Percentiles rank a stretch among this genome's conserved stretches.
These are phyloP conservation scores for Saturnispora silvae DNA, from an alignment of 805 yeast genomes.

Conservation along the genomic window DNA sequence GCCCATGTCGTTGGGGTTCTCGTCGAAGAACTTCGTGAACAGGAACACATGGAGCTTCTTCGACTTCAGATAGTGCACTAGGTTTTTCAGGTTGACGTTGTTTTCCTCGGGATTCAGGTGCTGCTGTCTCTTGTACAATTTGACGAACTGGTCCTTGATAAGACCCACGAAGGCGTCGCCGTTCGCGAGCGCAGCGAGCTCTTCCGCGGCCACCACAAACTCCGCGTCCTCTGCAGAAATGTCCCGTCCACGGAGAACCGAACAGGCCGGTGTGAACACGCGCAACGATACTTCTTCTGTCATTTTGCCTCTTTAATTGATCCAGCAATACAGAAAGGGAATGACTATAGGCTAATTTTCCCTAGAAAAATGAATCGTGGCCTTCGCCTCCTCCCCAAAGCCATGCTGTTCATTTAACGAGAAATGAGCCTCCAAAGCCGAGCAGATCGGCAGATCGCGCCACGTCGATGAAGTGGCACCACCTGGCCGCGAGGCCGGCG, in stretches of 20 bases:
- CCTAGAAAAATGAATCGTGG: too few species aligned
- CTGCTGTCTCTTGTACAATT: too few species aligned
- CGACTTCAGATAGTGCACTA: slow-evolving; percentile 9
- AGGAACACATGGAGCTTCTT: slow-evolving; percentile 8
- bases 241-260: neutral
- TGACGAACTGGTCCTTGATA: neutral
- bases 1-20: neutral
- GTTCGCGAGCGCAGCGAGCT: neutral
- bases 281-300: neutral
- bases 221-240: neutral
- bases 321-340: too few species aligned
- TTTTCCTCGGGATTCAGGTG: too few species aligned
- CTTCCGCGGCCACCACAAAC: neutral
- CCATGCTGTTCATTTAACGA: too few species aligned
- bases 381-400: too few species aligned
- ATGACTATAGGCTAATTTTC: too few species aligned
- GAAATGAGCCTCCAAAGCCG: too few species aligned
- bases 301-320: too few species aligned
- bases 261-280: neutral
- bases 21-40: slow-evolving; percentile 5
- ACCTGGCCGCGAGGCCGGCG: too few species aligned
- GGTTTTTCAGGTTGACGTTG: neutral
- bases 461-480: too few species aligned
- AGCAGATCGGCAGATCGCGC: too few species aligned
- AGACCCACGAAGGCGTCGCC: neutral